A percentile compares a stretch with the other conserved stretches of the same genome.
Evolutionary conservation across 2,329 filamentous ascomycete species (phyloP).

Genomic region (Claviceps pusilla): DNA sequence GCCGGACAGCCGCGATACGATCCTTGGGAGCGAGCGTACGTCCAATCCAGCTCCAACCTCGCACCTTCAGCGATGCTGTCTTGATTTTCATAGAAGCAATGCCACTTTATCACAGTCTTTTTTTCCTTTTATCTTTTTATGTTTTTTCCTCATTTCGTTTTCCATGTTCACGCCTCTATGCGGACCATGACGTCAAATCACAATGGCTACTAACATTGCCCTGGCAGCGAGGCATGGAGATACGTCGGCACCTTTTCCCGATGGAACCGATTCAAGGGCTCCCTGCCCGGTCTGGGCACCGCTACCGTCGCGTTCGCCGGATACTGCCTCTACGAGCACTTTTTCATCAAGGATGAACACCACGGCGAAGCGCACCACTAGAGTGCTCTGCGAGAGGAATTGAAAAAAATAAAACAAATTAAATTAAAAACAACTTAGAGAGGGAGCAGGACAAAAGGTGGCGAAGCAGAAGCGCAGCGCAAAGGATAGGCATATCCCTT

Average conservation of each 20-base stretch:
- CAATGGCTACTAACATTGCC: neutral
- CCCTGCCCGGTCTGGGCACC: conserved; percentile 83
- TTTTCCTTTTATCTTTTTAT: too few relatives aligned
- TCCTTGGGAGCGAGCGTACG: conserved; percentile 51
- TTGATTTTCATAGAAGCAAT: neutral
- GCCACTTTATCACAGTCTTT: neutral
- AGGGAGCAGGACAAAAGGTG: neutral
- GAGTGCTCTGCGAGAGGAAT: neutral
- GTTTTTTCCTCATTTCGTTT: too few relatives aligned
- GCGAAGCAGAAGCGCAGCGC: neutral
- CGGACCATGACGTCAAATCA: neutral
- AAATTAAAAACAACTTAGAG: too few relatives aligned
- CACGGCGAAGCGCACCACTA: conserved; percentile 33
- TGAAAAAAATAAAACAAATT: neutral
- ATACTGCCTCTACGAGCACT: conserved; percentile 81
- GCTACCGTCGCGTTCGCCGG: conserved; percentile 78
- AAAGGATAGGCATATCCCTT: neutral
- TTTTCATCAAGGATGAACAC: conserved; percentile 65
- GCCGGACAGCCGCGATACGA: conserved; percentile 49
- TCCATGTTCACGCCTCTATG: neutral
- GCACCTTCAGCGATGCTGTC: too few relatives aligned
- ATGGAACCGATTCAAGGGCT: conserved; percentile 73
- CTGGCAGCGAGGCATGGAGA: conserved; percentile 74
- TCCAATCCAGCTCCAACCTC: conserved; percentile 10
- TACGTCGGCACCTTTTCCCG: conserved; percentile 80